A percentile compares a stretch with the other conserved stretches of the same genome.
phyloP scores from a whole-genome alignment of 108 stramenopile species.

The Cyclotella distinguenda region DNA sequence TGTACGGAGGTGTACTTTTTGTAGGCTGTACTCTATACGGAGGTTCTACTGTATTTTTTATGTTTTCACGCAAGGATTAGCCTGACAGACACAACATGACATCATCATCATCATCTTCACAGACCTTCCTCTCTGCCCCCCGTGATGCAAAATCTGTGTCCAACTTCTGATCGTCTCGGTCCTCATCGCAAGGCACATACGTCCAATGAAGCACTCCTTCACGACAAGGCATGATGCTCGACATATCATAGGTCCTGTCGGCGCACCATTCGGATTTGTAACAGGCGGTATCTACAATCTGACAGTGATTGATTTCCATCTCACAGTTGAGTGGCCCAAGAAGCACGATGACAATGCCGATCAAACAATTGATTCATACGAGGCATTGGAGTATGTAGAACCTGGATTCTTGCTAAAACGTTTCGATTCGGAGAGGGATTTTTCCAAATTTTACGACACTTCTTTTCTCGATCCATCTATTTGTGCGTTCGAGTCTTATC shows the following conservation, averaged over 20 bases:
- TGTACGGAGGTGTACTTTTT: no score
- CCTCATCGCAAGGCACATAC: background rate
- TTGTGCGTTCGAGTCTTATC: constrained; percentile 57
- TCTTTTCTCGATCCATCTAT: constrained; percentile 47
- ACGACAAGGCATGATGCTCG: constrained; percentile 51
- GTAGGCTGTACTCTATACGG: no score
- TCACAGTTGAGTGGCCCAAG: constrained; percentile 24
- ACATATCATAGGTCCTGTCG: constrained; percentile 74
- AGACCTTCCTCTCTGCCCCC: no score
- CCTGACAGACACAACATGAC: no score
- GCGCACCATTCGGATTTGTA: constrained; percentile 89
- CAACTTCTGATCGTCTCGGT: background rate
- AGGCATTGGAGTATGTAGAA: constrained; percentile 43
- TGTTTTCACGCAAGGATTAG: no score
- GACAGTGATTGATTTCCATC: constrained; percentile 71
- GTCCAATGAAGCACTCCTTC: constrained; percentile 58
- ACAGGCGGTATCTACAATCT: constrained; percentile 75
- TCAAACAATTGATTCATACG: constrained; percentile 5
- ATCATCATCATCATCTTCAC: no score
- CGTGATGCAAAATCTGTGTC: background rate
- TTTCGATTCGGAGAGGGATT: constrained; percentile 71
- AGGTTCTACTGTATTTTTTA: no score
- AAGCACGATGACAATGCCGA: constrained; percentile 12
- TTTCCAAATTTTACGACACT: constrained; percentile 54
- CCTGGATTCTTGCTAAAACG: constrained; percentile 73